Conservation (phyloP, 345 rosid species). For the Clarkia xantiana region DNA sequence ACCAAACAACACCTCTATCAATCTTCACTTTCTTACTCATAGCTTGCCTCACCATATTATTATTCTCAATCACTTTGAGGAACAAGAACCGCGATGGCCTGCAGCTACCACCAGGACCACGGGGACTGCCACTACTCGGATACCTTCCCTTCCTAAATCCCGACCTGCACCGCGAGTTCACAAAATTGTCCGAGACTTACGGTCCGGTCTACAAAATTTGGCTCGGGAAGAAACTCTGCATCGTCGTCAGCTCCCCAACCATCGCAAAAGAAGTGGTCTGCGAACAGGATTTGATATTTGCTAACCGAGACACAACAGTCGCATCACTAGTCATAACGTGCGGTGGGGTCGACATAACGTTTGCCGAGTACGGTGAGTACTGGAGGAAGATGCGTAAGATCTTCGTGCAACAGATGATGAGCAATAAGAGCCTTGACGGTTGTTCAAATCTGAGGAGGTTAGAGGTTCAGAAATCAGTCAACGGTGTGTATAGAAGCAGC, state of each 20-base stretch:
- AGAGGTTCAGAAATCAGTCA: conserved; percentile 12
- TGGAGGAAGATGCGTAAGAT: conserved; percentile 42
- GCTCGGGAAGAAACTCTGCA: too few relatives aligned
- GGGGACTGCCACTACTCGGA: conserved; percentile 2
- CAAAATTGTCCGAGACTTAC: conserved; percentile 10
- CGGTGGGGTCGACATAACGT: conserved; percentile 21
- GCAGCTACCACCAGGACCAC: conserved; percentile 22
- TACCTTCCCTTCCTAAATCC: conserved; percentile 21
- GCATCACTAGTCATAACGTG: conserved; percentile 10
- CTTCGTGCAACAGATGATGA: conserved; percentile 28
- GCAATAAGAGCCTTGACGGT: conserved; percentile 26
- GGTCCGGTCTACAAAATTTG: conserved; percentile 23
- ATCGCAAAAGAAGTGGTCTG: too few relatives aligned
- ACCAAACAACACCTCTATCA: too few relatives aligned
- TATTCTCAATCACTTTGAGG: too few relatives aligned
- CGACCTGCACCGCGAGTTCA: conserved; percentile 16
- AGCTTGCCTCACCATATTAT: too few relatives aligned
- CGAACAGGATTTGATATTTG: too few relatives aligned
- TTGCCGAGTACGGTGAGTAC: conserved; percentile 34
- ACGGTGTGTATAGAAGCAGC: conserved; percentile 3
- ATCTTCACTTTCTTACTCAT: too few relatives aligned
- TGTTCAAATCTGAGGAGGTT: conserved; percentile 16
- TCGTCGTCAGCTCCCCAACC: too few relatives aligned
- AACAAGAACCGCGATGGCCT: too few relatives aligned
- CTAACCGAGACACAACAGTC: not conserved